phyloP scores from a whole-genome alignment of 75 land plant species.

The Pinus albicaulis region DNA sequence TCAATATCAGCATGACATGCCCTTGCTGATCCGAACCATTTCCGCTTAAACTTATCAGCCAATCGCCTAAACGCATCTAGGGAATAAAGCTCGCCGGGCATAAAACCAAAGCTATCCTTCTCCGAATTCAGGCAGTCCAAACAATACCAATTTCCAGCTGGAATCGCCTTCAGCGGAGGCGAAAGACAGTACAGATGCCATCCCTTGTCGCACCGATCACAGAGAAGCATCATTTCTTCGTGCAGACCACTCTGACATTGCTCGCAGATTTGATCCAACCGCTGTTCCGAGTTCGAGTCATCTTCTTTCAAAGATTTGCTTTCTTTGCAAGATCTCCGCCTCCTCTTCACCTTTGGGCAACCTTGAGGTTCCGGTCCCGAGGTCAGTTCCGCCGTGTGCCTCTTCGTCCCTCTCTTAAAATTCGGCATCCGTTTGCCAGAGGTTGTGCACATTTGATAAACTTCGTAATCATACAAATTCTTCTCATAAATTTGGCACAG shows the following conservation, averaged over 20 bases:
- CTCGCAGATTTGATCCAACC: slow-evolving; percentile 85
- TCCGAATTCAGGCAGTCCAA: slow-evolving; percentile 85
- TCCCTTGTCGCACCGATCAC: slow-evolving; percentile 91
- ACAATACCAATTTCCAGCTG: slow-evolving; percentile 95
- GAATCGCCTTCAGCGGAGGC: slow-evolving; percentile 76
- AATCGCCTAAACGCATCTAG: slow-evolving; percentile 68
- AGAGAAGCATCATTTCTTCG: slow-evolving; percentile 92
- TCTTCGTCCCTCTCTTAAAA: slow-evolving; percentile 20
- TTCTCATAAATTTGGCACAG: slow-evolving; percentile 66
- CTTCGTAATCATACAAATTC: slow-evolving; percentile 79
- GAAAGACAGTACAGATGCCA: slow-evolving; percentile 97
- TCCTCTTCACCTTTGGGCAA: slow-evolving; percentile 9
- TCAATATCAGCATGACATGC: slow-evolving; percentile 56
- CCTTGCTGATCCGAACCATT: slow-evolving; percentile 70
- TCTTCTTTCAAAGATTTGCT: slow-evolving; percentile 1
- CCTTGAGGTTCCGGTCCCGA: slow-evolving; percentile 12
- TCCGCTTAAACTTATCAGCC: slow-evolving; percentile 71
- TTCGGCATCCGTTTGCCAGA: slow-evolving; percentile 14
- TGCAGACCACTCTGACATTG: slow-evolving; percentile 93
- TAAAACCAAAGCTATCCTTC: slow-evolving; percentile 90
- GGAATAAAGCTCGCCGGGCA: slow-evolving; percentile 63
- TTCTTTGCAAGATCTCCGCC: not conserved
- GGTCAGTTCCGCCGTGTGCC: slow-evolving; percentile 8
- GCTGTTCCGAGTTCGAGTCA: slow-evolving; percentile 13
- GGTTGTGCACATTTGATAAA: slow-evolving; percentile 25